Base-by-base conservation (phyloP, 768 basidiomycete species). In the Lactifluus rugatus region DNA sequence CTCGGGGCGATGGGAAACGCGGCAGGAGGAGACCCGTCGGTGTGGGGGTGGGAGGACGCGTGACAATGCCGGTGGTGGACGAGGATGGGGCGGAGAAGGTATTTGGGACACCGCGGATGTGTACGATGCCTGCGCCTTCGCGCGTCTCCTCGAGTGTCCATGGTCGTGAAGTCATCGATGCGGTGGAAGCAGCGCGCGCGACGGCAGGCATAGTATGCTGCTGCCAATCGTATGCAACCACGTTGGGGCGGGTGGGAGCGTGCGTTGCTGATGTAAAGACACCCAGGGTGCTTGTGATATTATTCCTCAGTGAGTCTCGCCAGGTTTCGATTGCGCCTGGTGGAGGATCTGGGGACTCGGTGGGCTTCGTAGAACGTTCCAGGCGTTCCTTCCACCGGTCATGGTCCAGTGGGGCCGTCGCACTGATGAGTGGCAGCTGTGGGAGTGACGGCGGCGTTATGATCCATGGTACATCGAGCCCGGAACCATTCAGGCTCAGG, bases 91-190 rank as follows among this genome's bases (percentile, higher is more conserved):
- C 26, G 19, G 7, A 13, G 8, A 5, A 14, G n/a, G 48, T 19
- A 26, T 48, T 19, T n/a, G 44, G 46, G 6, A n/a, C 41, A 13
- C 69, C 67, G 48, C 67, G 71, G 34, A 76, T 67, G 56, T 72
- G 73, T 11, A 76, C 74, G 19, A 72, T 66, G 1, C 74, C 75
- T 6, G 69, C 65, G 16, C 73, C 75, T 51, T 75, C 68, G 16
- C 66, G 67, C 13, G 65, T 72, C 58, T 77, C 75, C 58, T 77
- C 74, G 28, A 77, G 58, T 2, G 72, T 72, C 73, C 74, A 77
- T 9, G 66, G 58, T 41, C 66, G 70, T 2, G 72, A 72, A 14
- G 19, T 16, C 31, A 13, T 32, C 28, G 62, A 57, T 21, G 44
- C 32, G 3, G 26, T 23, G 3, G 61, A 64, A 14, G 14, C 26